phyloP scores from a whole-genome alignment of 2,329 filamentous ascomycete species.

The Zasmidium citrigriseum region DNA sequence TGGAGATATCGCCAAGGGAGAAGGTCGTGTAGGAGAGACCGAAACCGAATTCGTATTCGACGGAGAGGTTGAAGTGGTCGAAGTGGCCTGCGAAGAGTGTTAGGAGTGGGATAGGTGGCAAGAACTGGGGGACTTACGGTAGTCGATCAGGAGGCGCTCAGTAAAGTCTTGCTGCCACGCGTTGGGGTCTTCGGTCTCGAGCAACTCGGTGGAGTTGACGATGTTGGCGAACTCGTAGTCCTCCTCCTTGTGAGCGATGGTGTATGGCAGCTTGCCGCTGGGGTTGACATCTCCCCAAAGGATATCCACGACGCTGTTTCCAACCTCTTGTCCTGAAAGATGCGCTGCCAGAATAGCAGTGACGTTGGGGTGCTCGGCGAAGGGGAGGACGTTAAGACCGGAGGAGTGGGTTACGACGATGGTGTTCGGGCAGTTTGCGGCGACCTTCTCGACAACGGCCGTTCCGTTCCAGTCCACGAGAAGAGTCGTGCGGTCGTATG shows the following conservation, averaged over 20 bases:
- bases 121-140: slow-evolving; percentile 43
- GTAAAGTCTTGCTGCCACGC: slow-evolving; percentile 53
- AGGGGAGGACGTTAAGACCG: slow-evolving; percentile 43
- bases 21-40: slow-evolving; percentile 35
- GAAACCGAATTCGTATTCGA: slow-evolving; percentile 35
- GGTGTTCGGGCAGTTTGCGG: slow-evolving; percentile 31
- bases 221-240: slow-evolving; percentile 37
- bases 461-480: slow-evolving; percentile 46
- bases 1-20: slow-evolving; percentile 17
- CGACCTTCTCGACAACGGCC: slow-evolving; percentile 30
- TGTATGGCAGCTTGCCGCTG: slow-evolving; percentile 32
- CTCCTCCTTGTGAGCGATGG: slow-evolving; percentile 28
- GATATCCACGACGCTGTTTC: slow-evolving; percentile 45
- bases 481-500: slow-evolving; percentile 44
- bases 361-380: slow-evolving; percentile 38
- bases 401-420: slow-evolving; percentile 34
- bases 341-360: slow-evolving; percentile 44
- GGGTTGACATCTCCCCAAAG: slow-evolving; percentile 34
- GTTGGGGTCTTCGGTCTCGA: slow-evolving; percentile 36
- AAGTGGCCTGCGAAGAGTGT: slow-evolving; percentile 40
- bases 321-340: slow-evolving; percentile 42
- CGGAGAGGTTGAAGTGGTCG: slow-evolving; percentile 40
- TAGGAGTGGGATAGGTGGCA: no score
- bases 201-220: slow-evolving; percentile 40
- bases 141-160: slow-evolving; percentile 57